Percentiles rank a stretch among this genome's conserved stretches.
These are phyloP conservation scores for Blastobotrys persicus DNA, from an alignment of 1,139 yeast species.

Conservation along the genomic window DNA sequence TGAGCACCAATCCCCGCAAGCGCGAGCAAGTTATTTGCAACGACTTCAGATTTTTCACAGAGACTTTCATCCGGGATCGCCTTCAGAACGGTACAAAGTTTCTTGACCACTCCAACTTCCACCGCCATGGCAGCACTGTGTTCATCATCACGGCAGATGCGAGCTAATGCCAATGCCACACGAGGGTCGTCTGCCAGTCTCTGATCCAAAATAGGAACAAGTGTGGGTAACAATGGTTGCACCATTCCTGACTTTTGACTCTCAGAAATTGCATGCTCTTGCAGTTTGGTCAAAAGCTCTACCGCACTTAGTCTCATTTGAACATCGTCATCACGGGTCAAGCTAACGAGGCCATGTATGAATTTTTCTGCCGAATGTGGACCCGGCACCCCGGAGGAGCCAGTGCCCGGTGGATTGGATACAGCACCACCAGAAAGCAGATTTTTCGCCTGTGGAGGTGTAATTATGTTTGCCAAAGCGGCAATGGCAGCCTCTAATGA, in stretches of 20 bases:
- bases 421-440: conserved; percentile 11
- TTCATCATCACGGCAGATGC: conserved; percentile 34
- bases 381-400: conserved; percentile 1
- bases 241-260: conserved; percentile 28
- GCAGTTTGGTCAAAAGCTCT: conserved; percentile 34
- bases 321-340: conserved; percentile 30
- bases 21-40: conserved; percentile 33
- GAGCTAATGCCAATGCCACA: conserved; percentile 32
- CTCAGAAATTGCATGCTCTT: conserved; percentile 24
- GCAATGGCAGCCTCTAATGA: conserved; percentile 29
- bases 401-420: neutral
- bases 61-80: conserved; percentile 18
- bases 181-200: conserved; percentile 29
- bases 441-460: conserved; percentile 14
- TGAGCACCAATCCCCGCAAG: conserved; percentile 38
- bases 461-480: conserved; percentile 32
- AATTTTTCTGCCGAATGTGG: conserved; percentile 23
- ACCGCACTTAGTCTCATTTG: conserved; percentile 36
- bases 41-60: conserved; percentile 28
- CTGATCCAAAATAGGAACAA: conserved; percentile 34
- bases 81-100: conserved; percentile 28
- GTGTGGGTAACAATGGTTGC: conserved; percentile 35
- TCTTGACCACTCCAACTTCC: conserved; percentile 37
- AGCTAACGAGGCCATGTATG: conserved; percentile 26
- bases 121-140: conserved; percentile 36